A percentile compares a stretch with the other conserved stretches of the same genome.
Conservation (phyloP, 2,329 filamentous ascomycete genomes). For the Penicillium nordicum region DNA sequence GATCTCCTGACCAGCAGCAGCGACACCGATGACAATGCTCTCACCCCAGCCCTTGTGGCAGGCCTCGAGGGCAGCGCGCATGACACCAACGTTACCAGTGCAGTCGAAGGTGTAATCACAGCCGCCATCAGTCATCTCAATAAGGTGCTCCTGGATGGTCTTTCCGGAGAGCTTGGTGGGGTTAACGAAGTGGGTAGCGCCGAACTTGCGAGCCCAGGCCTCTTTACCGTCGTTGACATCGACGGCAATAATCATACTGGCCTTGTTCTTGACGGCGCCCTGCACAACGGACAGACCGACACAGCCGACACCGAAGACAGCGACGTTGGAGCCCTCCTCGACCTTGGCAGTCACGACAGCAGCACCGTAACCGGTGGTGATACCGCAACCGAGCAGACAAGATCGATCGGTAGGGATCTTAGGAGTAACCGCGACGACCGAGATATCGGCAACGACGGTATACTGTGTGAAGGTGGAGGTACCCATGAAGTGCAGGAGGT, state of each 20-base stretch:
- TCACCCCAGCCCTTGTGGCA: slow-evolving; percentile 99
- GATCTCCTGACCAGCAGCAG: slow-evolving; percentile 94
- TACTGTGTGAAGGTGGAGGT: slow-evolving; percentile 98
- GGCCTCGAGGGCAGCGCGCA: slow-evolving; percentile 91
- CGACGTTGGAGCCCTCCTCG: slow-evolving; percentile 83
- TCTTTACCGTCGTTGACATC: slow-evolving; percentile 88
- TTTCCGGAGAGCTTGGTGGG: slow-evolving; percentile 71
- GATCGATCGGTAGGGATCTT: slow-evolving; percentile 94
- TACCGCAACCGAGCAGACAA: slow-evolving; percentile 93
- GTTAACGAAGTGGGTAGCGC: slow-evolving; percentile 95
- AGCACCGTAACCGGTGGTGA: slow-evolving; percentile 96
- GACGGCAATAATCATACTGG: slow-evolving; percentile 60
- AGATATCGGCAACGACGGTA: slow-evolving; percentile 97
- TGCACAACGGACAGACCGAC: slow-evolving; percentile 95
- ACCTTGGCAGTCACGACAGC: slow-evolving; percentile 90
- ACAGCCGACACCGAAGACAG: slow-evolving; percentile 92
- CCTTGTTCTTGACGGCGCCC: slow-evolving; percentile 81
- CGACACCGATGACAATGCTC: slow-evolving; percentile 96
- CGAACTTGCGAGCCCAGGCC: slow-evolving; percentile 89
- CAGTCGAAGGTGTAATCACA: slow-evolving; percentile 99
- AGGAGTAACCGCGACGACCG: slow-evolving; percentile 85
- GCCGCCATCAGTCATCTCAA: slow-evolving; percentile 97
- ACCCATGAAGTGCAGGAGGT: slow-evolving; percentile 98
- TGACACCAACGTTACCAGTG: slow-evolving; percentile 94
- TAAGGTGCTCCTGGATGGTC: slow-evolving; percentile 84